Evolutionary conservation across 306 rosid species (phyloP).

Genomic region (Quercus suber): DNA sequence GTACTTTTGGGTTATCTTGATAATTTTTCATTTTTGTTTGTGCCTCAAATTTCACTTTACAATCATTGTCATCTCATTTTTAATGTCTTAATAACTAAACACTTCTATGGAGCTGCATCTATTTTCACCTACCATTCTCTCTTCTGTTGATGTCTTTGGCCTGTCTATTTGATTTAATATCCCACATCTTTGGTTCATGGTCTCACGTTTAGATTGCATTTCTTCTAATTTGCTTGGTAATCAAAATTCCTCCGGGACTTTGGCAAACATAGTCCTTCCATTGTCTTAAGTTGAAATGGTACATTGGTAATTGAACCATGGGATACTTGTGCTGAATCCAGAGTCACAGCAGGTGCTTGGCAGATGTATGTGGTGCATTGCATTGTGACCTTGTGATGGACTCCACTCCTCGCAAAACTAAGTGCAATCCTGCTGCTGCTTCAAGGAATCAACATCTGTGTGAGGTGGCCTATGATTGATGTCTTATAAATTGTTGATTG

Average conservation of each 20-base stretch:
- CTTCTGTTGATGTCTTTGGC: no score
- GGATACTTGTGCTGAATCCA: constrained; percentile 34
- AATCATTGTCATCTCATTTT: neutral
- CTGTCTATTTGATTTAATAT: no score
- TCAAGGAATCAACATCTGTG: constrained; percentile 71
- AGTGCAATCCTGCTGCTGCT: constrained; percentile 79
- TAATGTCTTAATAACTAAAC: neutral
- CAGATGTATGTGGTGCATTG: constrained; percentile 74
- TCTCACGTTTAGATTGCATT: neutral
- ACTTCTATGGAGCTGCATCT: no score
- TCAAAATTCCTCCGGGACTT: neutral
- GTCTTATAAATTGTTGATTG: neutral
- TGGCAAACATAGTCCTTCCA: neutral
- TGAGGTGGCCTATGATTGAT: constrained; percentile 55
- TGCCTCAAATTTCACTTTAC: neutral
- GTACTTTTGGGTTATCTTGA: no score
- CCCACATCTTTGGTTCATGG: no score
- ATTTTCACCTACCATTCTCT: no score
- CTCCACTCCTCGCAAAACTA: constrained; percentile 48
- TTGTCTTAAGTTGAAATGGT: neutral
- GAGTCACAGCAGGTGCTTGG: constrained; percentile 72
- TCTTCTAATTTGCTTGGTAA: neutral
- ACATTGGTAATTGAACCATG: constrained; percentile 10
- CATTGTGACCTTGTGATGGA: constrained; percentile 61
- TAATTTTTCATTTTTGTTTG: neutral